Base-by-base conservation (phyloP, 495 filamentous ascomycete species). In the Aspergillus saccharolyticus region DNA sequence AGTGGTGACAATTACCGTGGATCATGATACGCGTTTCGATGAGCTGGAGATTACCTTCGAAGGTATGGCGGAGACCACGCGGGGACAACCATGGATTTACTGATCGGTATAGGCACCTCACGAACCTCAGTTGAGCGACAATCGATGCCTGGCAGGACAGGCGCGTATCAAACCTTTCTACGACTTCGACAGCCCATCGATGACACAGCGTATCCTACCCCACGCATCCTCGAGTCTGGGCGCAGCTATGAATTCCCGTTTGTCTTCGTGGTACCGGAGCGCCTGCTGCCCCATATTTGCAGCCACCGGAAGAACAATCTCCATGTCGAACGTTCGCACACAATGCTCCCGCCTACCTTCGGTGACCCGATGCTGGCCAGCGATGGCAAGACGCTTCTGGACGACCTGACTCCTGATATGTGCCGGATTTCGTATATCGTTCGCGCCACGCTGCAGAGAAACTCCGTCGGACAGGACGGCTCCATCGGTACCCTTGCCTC, bases 321-420 rank as follows among this genome's bases (percentile, higher is more conserved):
- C 8, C 78, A 85, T 25, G 74, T 96, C 43, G 79, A 82, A 55
- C 79, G 83, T 25, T 83, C 85, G 2, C 94, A 98, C 73, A 76
- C 91, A 3, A 78, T 84, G 51, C 79, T 96, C 0, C 94, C 91
- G 0, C 93, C 94, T 2, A 89, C 83, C 15, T 67, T 96, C 52
- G 93, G 93, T 22, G 85, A 90, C 57, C 81, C 83, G 24, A 77
- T 82, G 66, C 56, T 78, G 8, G 72, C 80, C 10, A 77, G 77
- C 30, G 65, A 76, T 51, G 80, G 79, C 14, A 78, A 72, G 42
- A 63, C 68, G 3, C 64, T 83, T 19, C 65, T 83, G n/a, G 89
- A 97, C 64, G 95, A 97, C 65, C 78, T 94, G 70, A 71, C 90
- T 0, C 93, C 94, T 1, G 76, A 86, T 9, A 96, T 96, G 94